A percentile compares a stretch with the other conserved stretches of the same genome.
Conservation (phyloP, 2,329 filamentous ascomycete genomes). For the Xylariaceae sp. region DNA sequence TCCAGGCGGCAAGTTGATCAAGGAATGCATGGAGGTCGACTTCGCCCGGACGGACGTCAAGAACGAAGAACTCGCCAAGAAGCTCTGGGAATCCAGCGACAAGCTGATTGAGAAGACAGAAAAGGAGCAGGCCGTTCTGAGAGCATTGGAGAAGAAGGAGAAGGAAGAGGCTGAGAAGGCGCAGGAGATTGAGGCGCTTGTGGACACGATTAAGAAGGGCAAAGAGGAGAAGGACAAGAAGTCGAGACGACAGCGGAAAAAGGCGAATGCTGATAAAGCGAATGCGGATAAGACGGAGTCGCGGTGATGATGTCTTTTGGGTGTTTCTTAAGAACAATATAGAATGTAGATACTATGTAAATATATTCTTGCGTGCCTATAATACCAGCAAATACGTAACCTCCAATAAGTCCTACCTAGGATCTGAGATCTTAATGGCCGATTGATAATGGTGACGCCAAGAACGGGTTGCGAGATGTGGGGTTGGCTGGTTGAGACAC, state of each 20-base stretch:
- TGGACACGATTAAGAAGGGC: conserved; percentile 33
- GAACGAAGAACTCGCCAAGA: conserved; percentile 75
- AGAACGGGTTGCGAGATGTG: no score
- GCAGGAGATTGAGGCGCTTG: conserved; percentile 27
- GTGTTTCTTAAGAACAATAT: neutral
- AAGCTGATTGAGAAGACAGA: conserved; percentile 75
- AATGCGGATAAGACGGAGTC: conserved; percentile 18
- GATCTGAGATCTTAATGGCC: neutral
- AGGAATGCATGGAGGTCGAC: conserved; percentile 78
- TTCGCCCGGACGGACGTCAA: conserved; percentile 67
- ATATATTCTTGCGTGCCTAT: neutral
- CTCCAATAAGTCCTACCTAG: neutral
- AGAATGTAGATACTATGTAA: conserved; percentile 4
- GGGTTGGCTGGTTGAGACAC: conserved; percentile 22
- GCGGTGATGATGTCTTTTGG: conserved; percentile 1
- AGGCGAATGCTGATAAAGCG: conserved; percentile 23
- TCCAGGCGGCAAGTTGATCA: conserved; percentile 67
- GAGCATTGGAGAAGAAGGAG: conserved; percentile 37
- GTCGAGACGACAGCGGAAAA: conserved; percentile 31
- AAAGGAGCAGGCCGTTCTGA: conserved; percentile 61
- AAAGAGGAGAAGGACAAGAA: conserved; percentile 33
- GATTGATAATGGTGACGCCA: no score
- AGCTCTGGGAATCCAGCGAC: conserved; percentile 86
- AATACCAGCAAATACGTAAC: neutral
- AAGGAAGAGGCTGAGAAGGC: conserved; percentile 31